A percentile compares a stretch with the other conserved stretches of the same genome.
These are phyloP conservation scores for Starmerella vitae DNA, from an alignment of 805 yeast genomes.

Conservation along the genomic window DNA sequence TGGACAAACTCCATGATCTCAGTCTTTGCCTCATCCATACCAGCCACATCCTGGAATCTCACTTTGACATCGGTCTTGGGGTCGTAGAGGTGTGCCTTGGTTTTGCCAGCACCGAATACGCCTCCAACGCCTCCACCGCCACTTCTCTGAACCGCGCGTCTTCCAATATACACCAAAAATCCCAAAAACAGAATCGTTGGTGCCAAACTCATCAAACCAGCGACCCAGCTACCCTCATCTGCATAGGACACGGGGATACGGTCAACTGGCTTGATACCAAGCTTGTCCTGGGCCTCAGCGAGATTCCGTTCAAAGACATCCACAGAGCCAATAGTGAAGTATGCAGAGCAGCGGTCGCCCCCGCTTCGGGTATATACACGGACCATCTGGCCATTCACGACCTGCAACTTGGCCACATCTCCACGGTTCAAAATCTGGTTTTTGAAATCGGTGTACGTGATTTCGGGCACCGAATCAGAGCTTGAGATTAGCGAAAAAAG, in stretches of 20 bases:
- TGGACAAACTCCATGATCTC: slow-evolving; percentile 93
- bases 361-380: slow-evolving; percentile 22
- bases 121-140: slow-evolving; percentile 52
- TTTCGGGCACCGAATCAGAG: slow-evolving; percentile 22
- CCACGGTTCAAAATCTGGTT: slow-evolving; percentile 66
- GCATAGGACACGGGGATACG: slow-evolving; percentile 66
- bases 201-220: slow-evolving; percentile 52
- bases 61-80: slow-evolving; percentile 73
- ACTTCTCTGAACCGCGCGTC: slow-evolving; percentile 31
- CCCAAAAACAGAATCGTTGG: slow-evolving; percentile 76
- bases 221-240: slow-evolving; percentile 52
- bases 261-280: slow-evolving; percentile 52
- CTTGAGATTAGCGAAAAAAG: slow-evolving; percentile 18
- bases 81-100: slow-evolving; percentile 67
- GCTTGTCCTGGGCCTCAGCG: slow-evolving; percentile 54
- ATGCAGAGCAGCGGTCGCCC: slow-evolving; percentile 35
- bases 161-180: slow-evolving; percentile 55
- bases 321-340: slow-evolving; percentile 78
- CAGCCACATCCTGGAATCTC: slow-evolving; percentile 82
- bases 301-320: slow-evolving; percentile 75
- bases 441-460: slow-evolving; percentile 74
- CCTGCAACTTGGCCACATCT: slow-evolving; percentile 57
- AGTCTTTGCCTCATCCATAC: slow-evolving; percentile 86
- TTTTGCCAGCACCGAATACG: slow-evolving; percentile 59
- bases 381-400: slow-evolving; percentile 59